phyloP scores from a whole-genome alignment of 345 rosid genomes.

The Boechera divaricarpa region DNA sequence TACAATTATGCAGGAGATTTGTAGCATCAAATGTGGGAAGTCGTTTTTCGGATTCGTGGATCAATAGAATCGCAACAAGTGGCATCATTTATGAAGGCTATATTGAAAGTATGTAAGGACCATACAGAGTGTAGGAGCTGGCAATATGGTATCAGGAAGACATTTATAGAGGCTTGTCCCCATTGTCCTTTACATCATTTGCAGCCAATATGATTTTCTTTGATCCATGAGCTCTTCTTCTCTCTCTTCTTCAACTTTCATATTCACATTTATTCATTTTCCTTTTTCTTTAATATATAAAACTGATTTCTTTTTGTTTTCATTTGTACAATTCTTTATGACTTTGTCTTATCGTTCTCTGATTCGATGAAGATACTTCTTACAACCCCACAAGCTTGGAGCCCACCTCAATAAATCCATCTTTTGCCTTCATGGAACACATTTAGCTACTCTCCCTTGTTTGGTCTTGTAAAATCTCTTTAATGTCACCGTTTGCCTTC shows the following conservation, averaged over 20 bases:
- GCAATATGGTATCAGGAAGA: constrained; percentile 48
- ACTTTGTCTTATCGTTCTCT: constrained; percentile 45
- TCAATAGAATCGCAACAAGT: constrained; percentile 39
- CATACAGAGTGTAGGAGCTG: constrained; percentile 50
- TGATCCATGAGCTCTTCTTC: constrained; percentile 24
- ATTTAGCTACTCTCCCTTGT: constrained; percentile 30
- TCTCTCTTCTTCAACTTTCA: constrained; percentile 38
- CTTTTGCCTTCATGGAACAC: constrained; percentile 33
- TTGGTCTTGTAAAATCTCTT: constrained; percentile 43
- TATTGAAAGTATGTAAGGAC: constrained; percentile 48
- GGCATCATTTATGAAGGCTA: constrained; percentile 35
- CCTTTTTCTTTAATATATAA: neutral
- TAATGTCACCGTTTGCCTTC: constrained; percentile 40
- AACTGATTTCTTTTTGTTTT: constrained; percentile 30
- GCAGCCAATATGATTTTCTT: constrained; percentile 43
- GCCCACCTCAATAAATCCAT: constrained; percentile 42
- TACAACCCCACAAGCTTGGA: constrained; percentile 27
- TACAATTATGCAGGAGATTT: constrained; percentile 35
- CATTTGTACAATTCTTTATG: constrained; percentile 33
- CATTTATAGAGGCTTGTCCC: constrained; percentile 46
- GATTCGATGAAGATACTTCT: constrained; percentile 40
- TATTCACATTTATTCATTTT: constrained; percentile 39
- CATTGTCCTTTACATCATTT: constrained; percentile 49
- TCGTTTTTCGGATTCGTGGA: constrained; percentile 23
- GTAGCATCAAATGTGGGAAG: constrained; percentile 39